A percentile compares a stretch with the other conserved stretches of the same genome.
phyloP scores from a whole-genome alignment of 805 yeast species.

The Myxozyma geophila region DNA sequence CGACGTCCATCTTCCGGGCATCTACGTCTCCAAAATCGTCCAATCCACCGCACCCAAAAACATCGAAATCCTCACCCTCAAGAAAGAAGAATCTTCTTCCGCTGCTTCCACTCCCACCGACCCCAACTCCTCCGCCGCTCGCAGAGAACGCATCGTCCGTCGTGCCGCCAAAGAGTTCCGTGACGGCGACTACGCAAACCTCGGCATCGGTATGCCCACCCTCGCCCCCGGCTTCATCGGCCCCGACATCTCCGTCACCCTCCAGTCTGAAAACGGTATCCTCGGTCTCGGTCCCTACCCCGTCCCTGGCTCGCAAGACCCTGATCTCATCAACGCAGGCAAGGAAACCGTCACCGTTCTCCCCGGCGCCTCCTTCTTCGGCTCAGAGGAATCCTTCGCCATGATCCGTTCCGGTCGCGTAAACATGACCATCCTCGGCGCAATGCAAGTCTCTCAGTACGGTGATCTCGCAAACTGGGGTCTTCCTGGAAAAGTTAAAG shows the following conservation, averaged over 20 bases:
- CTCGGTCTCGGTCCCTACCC: conserved; percentile 56
- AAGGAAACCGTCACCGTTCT: conserved; percentile 55
- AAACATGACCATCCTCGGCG: conserved; percentile 53
- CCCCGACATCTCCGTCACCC: conserved; percentile 46
- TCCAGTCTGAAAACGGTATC: conserved; percentile 57
- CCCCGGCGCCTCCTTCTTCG: conserved; percentile 55
- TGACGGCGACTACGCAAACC: conserved; percentile 52
- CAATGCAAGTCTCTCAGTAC: conserved; percentile 53
- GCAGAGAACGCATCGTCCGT: conserved; percentile 48
- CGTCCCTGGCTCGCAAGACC: conserved; percentile 50
- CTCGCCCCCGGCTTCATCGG: conserved; percentile 52
- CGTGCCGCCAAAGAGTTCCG: conserved; percentile 55
- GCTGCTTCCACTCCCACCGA: conserved; percentile 11
- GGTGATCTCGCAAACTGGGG: conserved; percentile 62
- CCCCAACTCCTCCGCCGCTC: conserved; percentile 31
- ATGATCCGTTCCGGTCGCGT: conserved; percentile 56
- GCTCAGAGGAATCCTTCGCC: conserved; percentile 56
- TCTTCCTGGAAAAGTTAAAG: conserved; percentile 56
- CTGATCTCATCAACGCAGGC: conserved; percentile 58
- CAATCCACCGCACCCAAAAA: conserved; percentile 52
- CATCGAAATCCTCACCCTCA: conserved; percentile 46
- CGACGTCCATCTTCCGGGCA: conserved; percentile 54
- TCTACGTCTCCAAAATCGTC: conserved; percentile 51
- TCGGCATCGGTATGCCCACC: conserved; percentile 60
- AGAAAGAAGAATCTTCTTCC: background rate